Evolutionary conservation across 768 basidiomycete genomes (phyloP).

Genomic region (Termitomyces sp.): DNA sequence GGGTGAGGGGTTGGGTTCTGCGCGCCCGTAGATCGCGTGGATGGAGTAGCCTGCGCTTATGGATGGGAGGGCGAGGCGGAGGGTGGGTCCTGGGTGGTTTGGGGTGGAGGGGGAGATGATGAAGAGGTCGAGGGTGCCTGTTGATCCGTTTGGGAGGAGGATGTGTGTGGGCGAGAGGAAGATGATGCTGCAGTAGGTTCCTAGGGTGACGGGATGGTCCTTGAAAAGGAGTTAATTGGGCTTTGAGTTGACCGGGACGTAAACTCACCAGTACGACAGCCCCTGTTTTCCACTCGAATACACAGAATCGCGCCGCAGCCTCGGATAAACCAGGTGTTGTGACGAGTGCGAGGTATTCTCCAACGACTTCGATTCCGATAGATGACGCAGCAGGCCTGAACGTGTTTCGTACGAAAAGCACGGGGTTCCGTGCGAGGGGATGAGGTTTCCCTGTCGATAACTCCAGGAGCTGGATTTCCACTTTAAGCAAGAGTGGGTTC

Average conservation of each 20-base stretch:
- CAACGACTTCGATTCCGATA: conserved; percentile 46
- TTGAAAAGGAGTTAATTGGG: neutral
- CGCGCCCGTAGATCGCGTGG: conserved; percentile 8
- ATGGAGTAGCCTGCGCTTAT: conserved; percentile 1
- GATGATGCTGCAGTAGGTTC: conserved; percentile 23
- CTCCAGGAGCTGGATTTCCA: conserved; percentile 26
- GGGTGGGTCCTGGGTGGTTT: neutral
- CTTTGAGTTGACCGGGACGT: conserved; percentile 7
- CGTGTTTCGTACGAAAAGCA: conserved; percentile 29
- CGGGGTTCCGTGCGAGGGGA: conserved; percentile 29
- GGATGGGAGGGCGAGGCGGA: conserved; percentile 5
- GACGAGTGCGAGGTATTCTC: conserved; percentile 40
- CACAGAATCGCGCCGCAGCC: conserved; percentile 32
- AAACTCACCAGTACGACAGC: conserved; percentile 30
- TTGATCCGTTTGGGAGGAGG: conserved; percentile 24
- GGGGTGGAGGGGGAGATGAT: conserved; percentile 2
- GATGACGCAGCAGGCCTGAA: conserved; percentile 22
- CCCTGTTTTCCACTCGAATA: conserved; percentile 45
- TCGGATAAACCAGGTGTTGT: conserved; percentile 23
- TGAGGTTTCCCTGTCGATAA: conserved; percentile 38
- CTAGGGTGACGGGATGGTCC: conserved; percentile 15
- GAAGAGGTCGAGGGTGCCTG: conserved; percentile 24
- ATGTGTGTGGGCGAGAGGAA: conserved; percentile 25
- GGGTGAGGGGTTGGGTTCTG: conserved; percentile 14
- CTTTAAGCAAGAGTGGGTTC: neutral